Conservation (phyloP, 306 rosid species). For the Heteromeles arbutifolia region DNA sequence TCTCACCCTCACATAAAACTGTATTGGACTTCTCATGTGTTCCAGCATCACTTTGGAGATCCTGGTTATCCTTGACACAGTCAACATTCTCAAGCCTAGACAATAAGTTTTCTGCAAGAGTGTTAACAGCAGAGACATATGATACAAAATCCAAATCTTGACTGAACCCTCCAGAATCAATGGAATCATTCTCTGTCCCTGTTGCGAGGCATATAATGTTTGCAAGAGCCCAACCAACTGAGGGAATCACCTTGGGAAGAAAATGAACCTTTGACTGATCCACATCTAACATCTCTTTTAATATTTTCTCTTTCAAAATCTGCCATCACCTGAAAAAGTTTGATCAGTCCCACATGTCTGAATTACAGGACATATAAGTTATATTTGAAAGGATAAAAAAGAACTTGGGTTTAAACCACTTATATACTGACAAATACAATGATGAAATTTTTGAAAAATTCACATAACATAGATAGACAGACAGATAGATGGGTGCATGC, state of each 20-base stretch:
- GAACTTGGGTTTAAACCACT: constrained; percentile 2
- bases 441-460: not conserved
- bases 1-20: constrained; percentile 32
- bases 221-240: constrained; percentile 93
- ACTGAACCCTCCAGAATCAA: constrained; percentile 49
- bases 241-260: constrained; percentile 51
- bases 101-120: constrained; percentile 60
- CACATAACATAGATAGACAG: not conserved
- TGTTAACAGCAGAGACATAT: constrained; percentile 53
- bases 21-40: constrained; percentile 27
- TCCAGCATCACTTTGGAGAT: constrained; percentile 34
- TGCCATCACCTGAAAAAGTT: constrained; percentile 93
- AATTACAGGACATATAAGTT: constrained; percentile 17
- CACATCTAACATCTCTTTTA: constrained; percentile 50
- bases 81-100: constrained; percentile 49
- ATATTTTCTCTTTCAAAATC: constrained; percentile 70
- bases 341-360: constrained; percentile 70
- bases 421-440: not conserved
- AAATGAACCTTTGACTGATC: constrained; percentile 33
- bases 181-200: constrained; percentile 42
- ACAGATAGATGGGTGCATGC: not conserved
- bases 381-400: not conserved
- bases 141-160: constrained; percentile 58
- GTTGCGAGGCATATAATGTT: constrained; percentile 64
- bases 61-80: constrained; percentile 34